Evolutionary conservation across 352 stramenopile genomes (phyloP).

Genomic region (Phytophthora sp.): DNA sequence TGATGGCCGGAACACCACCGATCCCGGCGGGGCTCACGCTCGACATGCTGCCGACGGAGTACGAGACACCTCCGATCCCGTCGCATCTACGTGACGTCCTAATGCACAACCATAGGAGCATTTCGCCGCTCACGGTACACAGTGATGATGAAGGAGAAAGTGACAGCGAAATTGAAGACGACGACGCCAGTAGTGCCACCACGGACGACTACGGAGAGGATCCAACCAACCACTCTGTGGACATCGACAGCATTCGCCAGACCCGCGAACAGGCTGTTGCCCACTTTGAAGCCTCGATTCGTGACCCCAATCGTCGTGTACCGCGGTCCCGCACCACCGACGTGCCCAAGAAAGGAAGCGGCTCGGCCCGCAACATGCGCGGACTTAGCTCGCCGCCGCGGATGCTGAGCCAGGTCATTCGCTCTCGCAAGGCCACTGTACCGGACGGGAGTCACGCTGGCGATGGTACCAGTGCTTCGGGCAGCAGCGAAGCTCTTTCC

Average conservation of each 20-base stretch:
- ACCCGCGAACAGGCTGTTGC: constrained; percentile 38
- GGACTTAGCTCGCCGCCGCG: constrained; percentile 57
- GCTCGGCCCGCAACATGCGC: constrained; percentile 47
- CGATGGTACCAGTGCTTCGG: background rate
- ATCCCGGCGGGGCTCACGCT: constrained; percentile 56
- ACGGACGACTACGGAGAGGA: constrained; percentile 44
- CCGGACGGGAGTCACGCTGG: constrained; percentile 12
- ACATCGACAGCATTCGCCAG: constrained; percentile 48
- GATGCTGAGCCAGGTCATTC: constrained; percentile 48
- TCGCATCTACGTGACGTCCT: constrained; percentile 36
- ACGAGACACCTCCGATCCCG: constrained; percentile 48
- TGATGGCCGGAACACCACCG: constrained; percentile 51
- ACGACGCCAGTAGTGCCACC: constrained; percentile 43
- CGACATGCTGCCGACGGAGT: constrained; percentile 51
- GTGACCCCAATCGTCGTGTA: constrained; percentile 23
- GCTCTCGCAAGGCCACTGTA: constrained; percentile 37
- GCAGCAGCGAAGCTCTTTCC: constrained; percentile 16
- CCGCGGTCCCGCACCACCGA: constrained; percentile 46
- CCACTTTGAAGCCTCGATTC: constrained; percentile 52
- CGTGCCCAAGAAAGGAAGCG: constrained; percentile 23
- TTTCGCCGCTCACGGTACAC: constrained; percentile 16
- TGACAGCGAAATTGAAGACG: constrained; percentile 37
- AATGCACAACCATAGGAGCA: constrained; percentile 26
- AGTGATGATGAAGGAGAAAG: constrained; percentile 37
- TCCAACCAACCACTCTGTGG: constrained; percentile 38